Conservation (phyloP, 2,329 filamentous ascomycete genomes). For the Zymoseptoria crescenta region DNA sequence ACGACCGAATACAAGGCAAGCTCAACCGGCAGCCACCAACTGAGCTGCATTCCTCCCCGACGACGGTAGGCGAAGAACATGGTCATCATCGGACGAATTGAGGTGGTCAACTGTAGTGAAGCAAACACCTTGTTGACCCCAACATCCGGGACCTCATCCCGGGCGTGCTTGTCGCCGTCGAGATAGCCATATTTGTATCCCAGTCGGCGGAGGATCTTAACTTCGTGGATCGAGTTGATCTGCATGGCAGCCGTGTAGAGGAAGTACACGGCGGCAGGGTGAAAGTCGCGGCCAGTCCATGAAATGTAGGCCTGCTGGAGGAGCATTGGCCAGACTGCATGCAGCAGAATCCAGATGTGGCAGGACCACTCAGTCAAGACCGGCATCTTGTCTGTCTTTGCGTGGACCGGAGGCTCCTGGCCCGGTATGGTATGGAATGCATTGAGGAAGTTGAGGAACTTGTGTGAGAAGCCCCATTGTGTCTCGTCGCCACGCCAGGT, state of each 20-base stretch:
- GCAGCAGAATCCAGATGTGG: slow-evolving; percentile 34
- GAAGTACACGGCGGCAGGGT: slow-evolving; percentile 26
- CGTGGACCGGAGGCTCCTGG: slow-evolving; percentile 10
- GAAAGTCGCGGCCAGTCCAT: slow-evolving; percentile 28
- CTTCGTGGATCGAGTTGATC: slow-evolving; percentile 33
- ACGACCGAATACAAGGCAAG: slow-evolving; percentile 37
- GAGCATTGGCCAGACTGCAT: slow-evolving; percentile 31
- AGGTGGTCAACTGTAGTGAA: slow-evolving; percentile 15
- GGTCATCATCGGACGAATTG: slow-evolving; percentile 15
- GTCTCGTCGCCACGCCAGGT: slow-evolving; percentile 16
- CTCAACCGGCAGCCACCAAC: slow-evolving; percentile 33
- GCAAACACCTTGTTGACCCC: slow-evolving; percentile 13
- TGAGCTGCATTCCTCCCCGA: slow-evolving; percentile 18
- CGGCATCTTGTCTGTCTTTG: slow-evolving; percentile 33
- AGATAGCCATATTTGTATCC: slow-evolving; percentile 35
- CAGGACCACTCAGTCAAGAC: slow-evolving; percentile 30
- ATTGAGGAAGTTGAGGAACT: slow-evolving; percentile 11
- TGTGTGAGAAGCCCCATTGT: slow-evolving; percentile 15
- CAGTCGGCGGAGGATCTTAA: slow-evolving; percentile 32
- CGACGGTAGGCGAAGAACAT: slow-evolving; percentile 15
- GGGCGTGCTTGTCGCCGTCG: slow-evolving; percentile 37
- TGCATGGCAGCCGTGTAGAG: slow-evolving; percentile 36
- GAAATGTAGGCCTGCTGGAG: slow-evolving; percentile 32
- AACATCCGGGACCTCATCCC: slow-evolving; percentile 37
- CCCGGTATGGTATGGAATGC: slow-evolving; percentile 8